A percentile compares a stretch with the other conserved stretches of the same genome.
These are phyloP conservation scores for Aureobasidium leucospermi DNA, from an alignment of 2,329 filamentous ascomycete genomes.

Conservation along the genomic window DNA sequence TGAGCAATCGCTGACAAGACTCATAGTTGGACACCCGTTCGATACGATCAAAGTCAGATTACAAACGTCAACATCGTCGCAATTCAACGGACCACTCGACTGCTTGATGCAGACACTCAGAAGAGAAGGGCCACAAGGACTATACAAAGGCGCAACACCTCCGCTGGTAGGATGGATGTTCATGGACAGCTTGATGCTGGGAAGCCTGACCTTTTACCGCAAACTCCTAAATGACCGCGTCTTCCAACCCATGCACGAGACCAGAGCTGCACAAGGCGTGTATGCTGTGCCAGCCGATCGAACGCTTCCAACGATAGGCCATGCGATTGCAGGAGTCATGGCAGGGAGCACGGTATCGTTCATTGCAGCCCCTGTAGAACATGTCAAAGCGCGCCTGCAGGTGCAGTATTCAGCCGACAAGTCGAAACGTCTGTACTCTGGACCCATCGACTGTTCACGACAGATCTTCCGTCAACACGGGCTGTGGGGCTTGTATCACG, in stretches of 20 bases:
- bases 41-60: conserved; percentile 96
- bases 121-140: conserved; percentile 73
- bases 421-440: conserved; percentile 69
- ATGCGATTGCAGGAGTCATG: conserved; percentile 79
- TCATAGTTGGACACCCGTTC: conserved; percentile 60
- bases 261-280: conserved; percentile 24
- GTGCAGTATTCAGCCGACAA: conserved; percentile 84
- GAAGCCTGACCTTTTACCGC: conserved; percentile 83
- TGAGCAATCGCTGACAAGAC: neutral
- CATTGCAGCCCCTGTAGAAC: conserved; percentile 88
- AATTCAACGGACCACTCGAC: conserved; percentile 79
- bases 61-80: conserved; percentile 70
- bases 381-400: conserved; percentile 88
- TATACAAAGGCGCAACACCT: conserved; percentile 86
- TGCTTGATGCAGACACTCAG: conserved; percentile 78
- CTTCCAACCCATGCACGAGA: conserved; percentile 49
- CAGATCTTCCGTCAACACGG: conserved; percentile 65
- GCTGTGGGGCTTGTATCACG: conserved; percentile 74
- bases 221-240: conserved; percentile 73
- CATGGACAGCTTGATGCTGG: conserved; percentile 92
- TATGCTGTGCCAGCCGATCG: conserved; percentile 21
- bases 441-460: conserved; percentile 73
- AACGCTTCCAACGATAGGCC: conserved; percentile 67
- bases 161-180: conserved; percentile 97
- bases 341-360: conserved; percentile 87